Evolutionary conservation across 2,329 filamentous ascomycete species (phyloP).

Genomic region (Alternaria gaisen): DNA sequence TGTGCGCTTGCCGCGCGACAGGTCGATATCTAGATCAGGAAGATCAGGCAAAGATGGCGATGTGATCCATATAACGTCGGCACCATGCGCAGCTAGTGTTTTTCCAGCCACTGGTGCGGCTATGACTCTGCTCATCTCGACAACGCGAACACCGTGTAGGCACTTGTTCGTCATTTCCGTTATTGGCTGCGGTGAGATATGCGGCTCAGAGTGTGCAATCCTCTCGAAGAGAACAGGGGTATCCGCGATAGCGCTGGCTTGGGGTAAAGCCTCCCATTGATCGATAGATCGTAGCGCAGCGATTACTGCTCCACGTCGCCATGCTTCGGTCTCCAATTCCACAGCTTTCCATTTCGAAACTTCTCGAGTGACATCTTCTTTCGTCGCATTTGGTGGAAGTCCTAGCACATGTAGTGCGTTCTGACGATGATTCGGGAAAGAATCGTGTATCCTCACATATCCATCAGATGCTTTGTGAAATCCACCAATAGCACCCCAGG

Average conservation of each 20-base stretch:
- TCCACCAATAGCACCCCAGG: slow-evolving; percentile 60
- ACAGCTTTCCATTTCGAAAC: slow-evolving; percentile 54
- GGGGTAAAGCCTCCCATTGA: slow-evolving; percentile 62
- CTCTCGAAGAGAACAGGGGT: slow-evolving; percentile 59
- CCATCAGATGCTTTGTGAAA: slow-evolving; percentile 62
- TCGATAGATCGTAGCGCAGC: slow-evolving; percentile 60
- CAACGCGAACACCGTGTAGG: slow-evolving; percentile 53
- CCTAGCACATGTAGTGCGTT: slow-evolving; percentile 58
- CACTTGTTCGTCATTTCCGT: slow-evolving; percentile 33
- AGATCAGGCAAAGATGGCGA: slow-evolving; percentile 55
- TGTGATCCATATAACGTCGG: slow-evolving; percentile 59
- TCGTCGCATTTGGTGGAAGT: slow-evolving; percentile 43
- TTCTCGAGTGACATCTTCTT: slow-evolving; percentile 52
- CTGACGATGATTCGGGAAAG: slow-evolving; percentile 61
- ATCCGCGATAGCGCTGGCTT: slow-evolving; percentile 55
- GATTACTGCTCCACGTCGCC: slow-evolving; percentile 55
- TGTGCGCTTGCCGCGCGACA: slow-evolving; percentile 60
- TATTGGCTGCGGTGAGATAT: slow-evolving; percentile 7
- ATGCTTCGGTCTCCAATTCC: slow-evolving; percentile 60
- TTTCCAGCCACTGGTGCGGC: slow-evolving; percentile 56
- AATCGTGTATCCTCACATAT: slow-evolving; percentile 64
- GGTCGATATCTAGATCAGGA: slow-evolving; percentile 51
- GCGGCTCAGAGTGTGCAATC: slow-evolving; percentile 32
- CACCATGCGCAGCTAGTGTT: slow-evolving; percentile 56
- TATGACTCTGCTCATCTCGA: slow-evolving; percentile 56